Evolutionary conservation across 2,329 filamentous ascomycete genomes (phyloP).

Genomic region (Cytospora leucostoma): DNA sequence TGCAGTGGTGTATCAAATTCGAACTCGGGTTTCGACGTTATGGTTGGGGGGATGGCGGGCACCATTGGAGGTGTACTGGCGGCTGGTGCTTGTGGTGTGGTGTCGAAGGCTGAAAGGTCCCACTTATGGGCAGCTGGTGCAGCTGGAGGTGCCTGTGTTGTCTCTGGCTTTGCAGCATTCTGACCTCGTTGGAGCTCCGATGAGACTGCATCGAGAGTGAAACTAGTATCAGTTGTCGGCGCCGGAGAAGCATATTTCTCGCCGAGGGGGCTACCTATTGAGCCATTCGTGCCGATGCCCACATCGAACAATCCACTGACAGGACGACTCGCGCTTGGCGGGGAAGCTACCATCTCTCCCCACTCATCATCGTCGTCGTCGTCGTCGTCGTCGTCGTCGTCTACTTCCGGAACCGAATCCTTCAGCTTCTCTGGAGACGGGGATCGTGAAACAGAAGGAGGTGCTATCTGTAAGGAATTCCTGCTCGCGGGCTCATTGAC

Average conservation of each 20-base stretch:
- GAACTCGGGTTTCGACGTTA: conserved; percentile 24
- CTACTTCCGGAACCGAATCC: neutral
- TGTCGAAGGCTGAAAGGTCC: conserved; percentile 28
- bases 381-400: conserved; percentile 41
- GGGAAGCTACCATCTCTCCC: conserved; percentile 60
- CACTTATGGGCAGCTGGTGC: conserved; percentile 9
- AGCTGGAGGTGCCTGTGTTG: neutral
- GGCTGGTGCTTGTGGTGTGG: conserved; percentile 2
- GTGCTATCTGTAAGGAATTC: conserved; percentile 12
- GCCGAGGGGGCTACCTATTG: neutral
- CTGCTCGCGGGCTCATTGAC: conserved; percentile 16
- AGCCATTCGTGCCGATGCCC: conserved; percentile 8
- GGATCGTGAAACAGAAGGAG: conserved; percentile 9
- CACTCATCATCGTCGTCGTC: conserved; percentile 58
- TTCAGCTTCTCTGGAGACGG: neutral
- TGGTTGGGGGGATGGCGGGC: conserved; percentile 22
- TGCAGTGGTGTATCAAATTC: conserved; percentile 25
- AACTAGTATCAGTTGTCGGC: neutral
- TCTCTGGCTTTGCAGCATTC: neutral
- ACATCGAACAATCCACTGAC: conserved; percentile 17
- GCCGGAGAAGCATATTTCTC: neutral
- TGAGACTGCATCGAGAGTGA: conserved; percentile 2
- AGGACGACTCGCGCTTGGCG: conserved; percentile 28
- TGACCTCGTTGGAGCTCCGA: conserved; percentile 4
- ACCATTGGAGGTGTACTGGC: neutral